These are phyloP conservation scores for Drechslerella coelobrocha DNA, from an alignment of 2,329 filamentous ascomycete genomes.

Conservation along the genomic window DNA sequence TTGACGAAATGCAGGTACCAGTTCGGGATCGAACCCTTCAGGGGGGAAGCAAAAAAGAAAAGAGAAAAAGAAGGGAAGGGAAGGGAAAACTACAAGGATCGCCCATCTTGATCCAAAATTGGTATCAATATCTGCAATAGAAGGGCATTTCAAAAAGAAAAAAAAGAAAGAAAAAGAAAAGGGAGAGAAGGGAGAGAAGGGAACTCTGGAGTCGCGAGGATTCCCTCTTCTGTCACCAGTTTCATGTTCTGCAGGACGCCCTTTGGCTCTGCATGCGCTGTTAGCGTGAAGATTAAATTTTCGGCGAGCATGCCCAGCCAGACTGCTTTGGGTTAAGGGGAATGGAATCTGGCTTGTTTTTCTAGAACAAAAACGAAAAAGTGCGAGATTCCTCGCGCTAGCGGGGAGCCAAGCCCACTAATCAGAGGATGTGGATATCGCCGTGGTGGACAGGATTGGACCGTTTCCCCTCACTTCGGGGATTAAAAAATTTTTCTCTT, in stretches of 20 bases:
- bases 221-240: conserved; percentile 35
- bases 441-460: conserved; percentile 27
- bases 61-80: no score
- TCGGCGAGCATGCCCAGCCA: conserved; percentile 34
- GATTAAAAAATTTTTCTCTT: conserved; percentile 3
- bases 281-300: conserved; percentile 21
- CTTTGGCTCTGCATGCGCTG: conserved; percentile 1
- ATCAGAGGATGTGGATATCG: conserved; percentile 19
- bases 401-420: conserved; percentile 25
- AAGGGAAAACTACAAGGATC: no score
- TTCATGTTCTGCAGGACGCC: conserved; percentile 42
- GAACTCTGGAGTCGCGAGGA: not conserved
- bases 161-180: conserved; percentile 6
- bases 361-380: conserved; percentile 36
- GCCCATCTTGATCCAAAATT: conserved; percentile 41
- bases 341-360: conserved; percentile 8
- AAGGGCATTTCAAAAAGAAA: no score
- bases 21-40: not conserved
- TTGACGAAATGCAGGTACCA: conserved; percentile 48
- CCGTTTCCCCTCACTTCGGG: not conserved
- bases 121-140: no score
- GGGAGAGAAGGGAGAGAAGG: not conserved
- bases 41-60: no score
- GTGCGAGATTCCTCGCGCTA: conserved; percentile 20
- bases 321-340: conserved; percentile 1